Base-by-base conservation (phyloP, 768 basidiomycete species). In the Pisolithus tinctorius region DNA sequence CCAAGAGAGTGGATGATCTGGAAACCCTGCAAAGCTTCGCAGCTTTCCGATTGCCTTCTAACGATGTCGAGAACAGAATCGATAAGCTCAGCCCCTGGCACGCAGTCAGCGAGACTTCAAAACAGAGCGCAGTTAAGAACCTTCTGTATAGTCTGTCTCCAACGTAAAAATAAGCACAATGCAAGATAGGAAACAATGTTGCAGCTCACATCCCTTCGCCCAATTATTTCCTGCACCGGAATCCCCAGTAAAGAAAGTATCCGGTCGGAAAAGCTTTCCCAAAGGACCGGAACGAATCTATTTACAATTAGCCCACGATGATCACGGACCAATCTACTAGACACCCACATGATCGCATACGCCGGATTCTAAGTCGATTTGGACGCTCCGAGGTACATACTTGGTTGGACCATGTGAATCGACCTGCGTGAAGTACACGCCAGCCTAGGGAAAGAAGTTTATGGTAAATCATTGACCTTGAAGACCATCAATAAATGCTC, bases 11-110 rank as follows among this genome's bases (percentile, higher is more conserved):
- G 92, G 9, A 93, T 68, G 44, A 93, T 67, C 60, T 94, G 92
- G 63, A 94, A 92, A 1, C 94, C 94, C 71, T 98, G 94, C 17
- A 97, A 73, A 8, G 83, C 79, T 38, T 98, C 92, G 58, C 88
- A 88, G 1, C 72, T 64, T 64, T 97, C 94, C 2, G 86, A 74
- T 65, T 95, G 88, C 60, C 74, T 80, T 56, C 94, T 78, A 8
- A 92, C 59, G n/a, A 83, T 74, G 41, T 93, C 94, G 55, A 92
- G 69, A 49, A 95, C 81, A n/a, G 79, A 72, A 43, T 94, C 94
- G 41, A 93, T 81, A 3, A 98, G 79, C 65, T 98, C 94, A 34
- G 94, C 94, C 54, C 93, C 90, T 88, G 13, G 43, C 30, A 31
- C 8, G 34, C 45, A 43, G 45, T 50, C 1, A 54, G 38, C 30